phyloP scores from a whole-genome alignment of 805 yeast species.

The Hanseniaspora pseudoguilliermondii region DNA sequence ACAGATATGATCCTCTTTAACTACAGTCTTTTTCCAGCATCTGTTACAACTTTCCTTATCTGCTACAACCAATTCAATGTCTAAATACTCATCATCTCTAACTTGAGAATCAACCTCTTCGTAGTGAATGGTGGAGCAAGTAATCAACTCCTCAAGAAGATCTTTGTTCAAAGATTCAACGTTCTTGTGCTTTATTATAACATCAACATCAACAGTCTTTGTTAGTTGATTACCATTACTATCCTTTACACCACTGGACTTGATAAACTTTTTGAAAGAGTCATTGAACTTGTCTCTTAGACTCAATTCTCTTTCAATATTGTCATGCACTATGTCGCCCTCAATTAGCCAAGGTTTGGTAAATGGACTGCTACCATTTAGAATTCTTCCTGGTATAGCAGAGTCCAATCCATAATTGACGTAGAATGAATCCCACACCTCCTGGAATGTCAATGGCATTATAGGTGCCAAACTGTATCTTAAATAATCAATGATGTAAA shows the following conservation, averaged over 20 bases:
- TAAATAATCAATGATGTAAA: slow-evolving; percentile 46
- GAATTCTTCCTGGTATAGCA: slow-evolving; percentile 15
- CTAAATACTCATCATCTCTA: slow-evolving; percentile 18
- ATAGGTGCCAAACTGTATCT: slow-evolving; percentile 66
- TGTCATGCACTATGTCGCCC: slow-evolving; percentile 14
- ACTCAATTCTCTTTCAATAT: slow-evolving; percentile 15
- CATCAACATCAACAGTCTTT: slow-evolving; percentile 26
- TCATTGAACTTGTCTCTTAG: slow-evolving; percentile 18
- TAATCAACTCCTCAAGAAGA: slow-evolving; percentile 45
- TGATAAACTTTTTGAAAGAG: slow-evolving; percentile 11
- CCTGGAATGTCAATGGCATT: slow-evolving; percentile 74
- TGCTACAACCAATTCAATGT: slow-evolving; percentile 30
- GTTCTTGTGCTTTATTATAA: slow-evolving; percentile 14
- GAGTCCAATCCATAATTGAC: slow-evolving; percentile 13
- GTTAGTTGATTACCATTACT: slow-evolving; percentile 14
- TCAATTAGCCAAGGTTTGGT: slow-evolving; percentile 9
- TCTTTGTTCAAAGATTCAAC: slow-evolving; percentile 22
- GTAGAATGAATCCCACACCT: slow-evolving; percentile 52
- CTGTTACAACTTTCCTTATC: slow-evolving; percentile 64
- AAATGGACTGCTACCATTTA: slow-evolving; percentile 14
- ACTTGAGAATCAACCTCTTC: slow-evolving; percentile 18
- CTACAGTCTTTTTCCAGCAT: slow-evolving; percentile 53
- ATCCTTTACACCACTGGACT: neutral
- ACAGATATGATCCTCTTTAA: neutral
- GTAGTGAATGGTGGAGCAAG: slow-evolving; percentile 49